Conservation (phyloP, 2,329 filamentous ascomycete genomes). For the Pseudogymnoascus sp. region DNA sequence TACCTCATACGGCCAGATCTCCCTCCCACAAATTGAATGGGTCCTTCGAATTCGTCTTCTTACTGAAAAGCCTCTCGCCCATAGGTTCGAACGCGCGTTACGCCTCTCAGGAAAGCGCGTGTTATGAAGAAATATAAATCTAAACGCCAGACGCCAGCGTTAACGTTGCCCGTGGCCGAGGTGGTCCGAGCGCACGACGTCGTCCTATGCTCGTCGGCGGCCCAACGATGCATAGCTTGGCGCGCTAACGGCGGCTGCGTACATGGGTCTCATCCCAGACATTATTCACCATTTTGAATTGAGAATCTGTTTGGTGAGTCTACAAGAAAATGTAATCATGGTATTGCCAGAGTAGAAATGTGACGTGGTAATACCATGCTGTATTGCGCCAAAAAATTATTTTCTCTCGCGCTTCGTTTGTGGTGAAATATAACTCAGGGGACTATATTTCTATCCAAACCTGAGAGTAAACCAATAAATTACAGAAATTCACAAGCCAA, state of each 20-base stretch:
- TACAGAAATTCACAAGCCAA: neutral
- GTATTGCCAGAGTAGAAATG: neutral
- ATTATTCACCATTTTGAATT: neutral
- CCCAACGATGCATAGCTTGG: neutral
- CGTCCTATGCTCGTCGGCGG: neutral
- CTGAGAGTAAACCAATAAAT: neutral
- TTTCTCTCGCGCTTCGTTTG: neutral
- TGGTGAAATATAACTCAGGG: neutral
- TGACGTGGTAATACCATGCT: neutral
- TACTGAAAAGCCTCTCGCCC: neutral
- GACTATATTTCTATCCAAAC: neutral
- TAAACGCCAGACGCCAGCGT: neutral
- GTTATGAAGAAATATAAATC: neutral
- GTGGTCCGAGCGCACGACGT: constrained; percentile 4
- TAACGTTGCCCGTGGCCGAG: neutral
- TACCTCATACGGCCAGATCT: neutral
- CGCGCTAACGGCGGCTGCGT: neutral
- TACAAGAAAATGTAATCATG: neutral
- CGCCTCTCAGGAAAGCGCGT: neutral
- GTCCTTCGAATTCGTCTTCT: neutral
- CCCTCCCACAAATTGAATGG: neutral
- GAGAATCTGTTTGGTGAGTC: neutral
- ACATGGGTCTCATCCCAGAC: neutral
- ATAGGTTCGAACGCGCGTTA: neutral
- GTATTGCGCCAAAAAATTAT: neutral